Base-by-base conservation (phyloP, 129 eudicot genomes). In the Centaurea solstitialis region DNA sequence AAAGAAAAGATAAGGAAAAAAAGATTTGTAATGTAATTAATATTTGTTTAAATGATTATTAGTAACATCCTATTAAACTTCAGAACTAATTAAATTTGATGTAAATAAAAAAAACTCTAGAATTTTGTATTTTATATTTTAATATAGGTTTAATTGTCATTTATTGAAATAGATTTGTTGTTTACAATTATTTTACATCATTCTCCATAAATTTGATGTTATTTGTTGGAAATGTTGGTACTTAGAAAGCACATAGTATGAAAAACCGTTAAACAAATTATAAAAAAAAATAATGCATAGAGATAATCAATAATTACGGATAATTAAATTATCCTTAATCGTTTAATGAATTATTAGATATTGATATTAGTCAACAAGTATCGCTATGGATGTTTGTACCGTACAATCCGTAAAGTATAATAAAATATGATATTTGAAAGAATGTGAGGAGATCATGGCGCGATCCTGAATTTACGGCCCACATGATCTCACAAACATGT, bases 331-430 rank as follows among this genome's bases (percentile, higher is more conserved):
- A 67, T 13, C 15, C 9, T 66, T 77, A 59, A 59, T 35, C 61
- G n/a, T n/a, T n/a, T n/a, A n/a, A 12, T 41, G 30, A 75, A 75
- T 74, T 37, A 35, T 82, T 69, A 82, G 59, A n/a, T 59, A 73
- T 41, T 41, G 37, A 76, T 39, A 62, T 71, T 59, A 82, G 86
- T 82, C 82, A 76, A 82, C 86, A 76, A 77, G 69, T 67, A 57
- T 53, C 70, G 85, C 81, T 76, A 22, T 82, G 81, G 70, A 82
- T 82, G 86, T 82, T 82, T 82, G 86, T 82, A 82, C 86, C 30
- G 85, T 82, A 82, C 76, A 13, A 75, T 35, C 39, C 2, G 76
- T 53, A 68, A 17, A 68, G 39, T 9, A 21, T 81, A 68, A 13
- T 26, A 26, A 26, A 33, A 47, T 35, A 37, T 9, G 21, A 72